Percentiles rank a stretch among this genome's conserved stretches.
Evolutionary conservation across 192 early-diverging fungal genomes (phyloP).

Genomic region (Lobulomyces angularis): DNA sequence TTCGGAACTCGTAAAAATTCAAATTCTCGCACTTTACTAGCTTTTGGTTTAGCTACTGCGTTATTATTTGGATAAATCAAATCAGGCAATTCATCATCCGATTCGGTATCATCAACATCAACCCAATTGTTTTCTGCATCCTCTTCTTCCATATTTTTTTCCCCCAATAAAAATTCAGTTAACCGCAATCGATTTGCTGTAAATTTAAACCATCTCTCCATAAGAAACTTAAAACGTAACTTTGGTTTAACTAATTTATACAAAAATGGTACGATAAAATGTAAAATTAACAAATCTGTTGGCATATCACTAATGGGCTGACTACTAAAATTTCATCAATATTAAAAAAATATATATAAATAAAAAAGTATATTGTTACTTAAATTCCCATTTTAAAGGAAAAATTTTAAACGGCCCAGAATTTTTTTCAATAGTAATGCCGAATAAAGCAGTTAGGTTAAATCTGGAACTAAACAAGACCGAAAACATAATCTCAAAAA

Average conservation of each 20-base stretch:
- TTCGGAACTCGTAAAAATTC: conserved; percentile 72
- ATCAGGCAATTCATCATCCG: conserved; percentile 3
- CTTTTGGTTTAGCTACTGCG: conserved; percentile 15
- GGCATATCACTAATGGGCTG: conserved; percentile 66
- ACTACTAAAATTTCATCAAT: conserved; percentile 20
- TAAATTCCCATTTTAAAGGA: conserved; percentile 52
- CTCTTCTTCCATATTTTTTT: conserved; percentile 46
- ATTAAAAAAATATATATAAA: conserved; percentile 8
- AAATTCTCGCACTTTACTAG: conserved; percentile 45
- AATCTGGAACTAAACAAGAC: too few relatives aligned
- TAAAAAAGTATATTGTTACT: conserved; percentile 29
- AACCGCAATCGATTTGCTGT: conserved; percentile 54
- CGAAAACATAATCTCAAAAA: conserved; percentile 10
- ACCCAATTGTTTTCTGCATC: conserved; percentile 21
- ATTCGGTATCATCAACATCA: conserved; percentile 12
- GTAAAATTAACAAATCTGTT: conserved; percentile 57
- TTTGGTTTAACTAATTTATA: conserved; percentile 49
- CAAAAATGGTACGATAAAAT: conserved; percentile 59
- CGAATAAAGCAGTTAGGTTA: too few relatives aligned
- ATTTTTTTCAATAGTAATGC: conserved; percentile 1
- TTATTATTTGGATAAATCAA: conserved; percentile 4
- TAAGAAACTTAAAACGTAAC: conserved; percentile 34
- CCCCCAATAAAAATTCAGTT: conserved; percentile 74
- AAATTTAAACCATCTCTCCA: conserved; percentile 62
- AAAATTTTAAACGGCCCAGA: conserved; percentile 22